Percentiles rank a stretch among this genome's conserved stretches.
phyloP scores from a whole-genome alignment of 2,329 filamentous ascomycete genomes.

The Exophiala calicioides region DNA sequence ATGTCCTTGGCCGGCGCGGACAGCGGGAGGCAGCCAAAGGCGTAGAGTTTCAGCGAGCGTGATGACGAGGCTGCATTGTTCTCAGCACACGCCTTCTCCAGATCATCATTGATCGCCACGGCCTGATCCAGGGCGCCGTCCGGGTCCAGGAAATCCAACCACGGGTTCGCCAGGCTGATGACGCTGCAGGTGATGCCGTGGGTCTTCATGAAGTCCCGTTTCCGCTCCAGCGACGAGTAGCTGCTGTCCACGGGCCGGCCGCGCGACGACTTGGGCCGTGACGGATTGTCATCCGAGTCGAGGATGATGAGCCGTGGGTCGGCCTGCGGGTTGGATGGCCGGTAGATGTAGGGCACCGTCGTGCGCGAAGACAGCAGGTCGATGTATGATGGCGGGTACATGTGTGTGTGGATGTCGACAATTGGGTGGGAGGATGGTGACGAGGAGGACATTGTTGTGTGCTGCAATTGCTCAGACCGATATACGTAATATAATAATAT shows the following conservation, averaged over 20 bases:
- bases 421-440: constrained; percentile 38
- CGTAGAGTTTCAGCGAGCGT: constrained; percentile 64
- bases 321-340: constrained; percentile 36
- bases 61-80: constrained; percentile 34
- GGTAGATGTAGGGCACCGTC: constrained; percentile 47
- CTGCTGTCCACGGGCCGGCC: constrained; percentile 81
- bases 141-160: constrained; percentile 78
- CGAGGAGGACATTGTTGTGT: constrained; percentile 13
- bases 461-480: too few species aligned
- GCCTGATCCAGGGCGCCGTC: constrained; percentile 65
- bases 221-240: constrained; percentile 77
- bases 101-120: constrained; percentile 71
- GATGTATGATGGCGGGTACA: constrained; percentile 63
- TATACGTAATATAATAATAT: too few species aligned
- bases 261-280: constrained; percentile 49
- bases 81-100: constrained; percentile 68
- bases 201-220: constrained; percentile 82
- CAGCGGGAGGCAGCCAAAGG: constrained; percentile 79
- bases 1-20: constrained; percentile 65
- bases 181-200: constrained; percentile 82
- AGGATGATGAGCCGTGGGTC: constrained; percentile 50
- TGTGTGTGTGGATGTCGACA: constrained; percentile 64
- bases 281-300: constrained; percentile 46
- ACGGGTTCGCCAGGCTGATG: constrained; percentile 87
- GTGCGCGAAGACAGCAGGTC: constrained; percentile 57